Conservation (phyloP, 176 grass and related monocot species). For the Microstegium vimineum region DNA sequence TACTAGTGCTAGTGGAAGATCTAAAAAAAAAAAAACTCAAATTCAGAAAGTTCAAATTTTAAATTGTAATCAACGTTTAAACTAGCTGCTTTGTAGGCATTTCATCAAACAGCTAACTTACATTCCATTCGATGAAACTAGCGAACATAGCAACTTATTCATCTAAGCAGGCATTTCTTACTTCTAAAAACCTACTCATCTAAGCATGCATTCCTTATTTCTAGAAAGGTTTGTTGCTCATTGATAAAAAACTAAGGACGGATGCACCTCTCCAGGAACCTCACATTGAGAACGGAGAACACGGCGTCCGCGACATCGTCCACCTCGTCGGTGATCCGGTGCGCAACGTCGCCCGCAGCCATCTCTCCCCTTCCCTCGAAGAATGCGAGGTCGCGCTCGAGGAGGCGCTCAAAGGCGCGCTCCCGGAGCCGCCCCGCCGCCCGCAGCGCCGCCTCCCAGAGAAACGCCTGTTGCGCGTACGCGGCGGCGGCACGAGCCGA, state of each 20-base stretch:
- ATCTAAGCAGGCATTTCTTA: no score
- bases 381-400: constrained; percentile 57
- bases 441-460: constrained; percentile 63
- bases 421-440: constrained; percentile 43
- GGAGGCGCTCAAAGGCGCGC: constrained; percentile 58
- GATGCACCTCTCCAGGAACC: neutral
- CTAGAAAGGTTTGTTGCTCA: neutral
- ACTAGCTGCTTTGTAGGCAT: neutral
- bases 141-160: neutral
- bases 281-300: constrained; percentile 69
- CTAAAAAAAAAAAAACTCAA: neutral
- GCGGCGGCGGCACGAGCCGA: constrained; percentile 34
- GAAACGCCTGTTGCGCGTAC: constrained; percentile 60
- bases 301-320: constrained; percentile 69
- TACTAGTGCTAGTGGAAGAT: neutral
- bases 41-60: neutral
- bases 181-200: neutral
- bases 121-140: neutral
- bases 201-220: no score
- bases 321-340: constrained; percentile 60
- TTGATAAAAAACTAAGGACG: neutral
- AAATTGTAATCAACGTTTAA: neutral
- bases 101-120: constrained; percentile 20
- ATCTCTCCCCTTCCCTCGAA: constrained; percentile 57
- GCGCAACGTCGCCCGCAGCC: constrained; percentile 54